Evolutionary conservation across 2,329 filamentous ascomycete genomes (phyloP).

Genomic region (Exophiala sideris): DNA sequence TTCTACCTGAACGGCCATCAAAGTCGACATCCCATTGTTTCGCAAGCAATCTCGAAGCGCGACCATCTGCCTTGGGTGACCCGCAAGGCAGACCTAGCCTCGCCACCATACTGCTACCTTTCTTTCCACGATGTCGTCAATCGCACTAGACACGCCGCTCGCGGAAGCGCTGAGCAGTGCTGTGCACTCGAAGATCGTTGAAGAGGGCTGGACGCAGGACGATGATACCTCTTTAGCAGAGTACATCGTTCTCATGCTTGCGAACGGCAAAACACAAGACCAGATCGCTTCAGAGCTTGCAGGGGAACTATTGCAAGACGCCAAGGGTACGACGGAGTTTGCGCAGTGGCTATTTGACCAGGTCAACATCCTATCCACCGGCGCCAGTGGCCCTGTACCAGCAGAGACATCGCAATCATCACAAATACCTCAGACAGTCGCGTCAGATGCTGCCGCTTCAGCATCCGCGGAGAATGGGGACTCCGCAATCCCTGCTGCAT

Average conservation of each 20-base stretch:
- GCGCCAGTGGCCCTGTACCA: slow-evolving; percentile 8
- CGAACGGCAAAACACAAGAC: slow-evolving; percentile 88
- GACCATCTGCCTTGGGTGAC: slow-evolving; percentile 5
- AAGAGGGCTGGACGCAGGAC: slow-evolving; percentile 86
- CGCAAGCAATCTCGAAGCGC: slow-evolving; percentile 12
- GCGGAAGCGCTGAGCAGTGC: slow-evolving; percentile 77
- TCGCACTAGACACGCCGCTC: slow-evolving; percentile 70
- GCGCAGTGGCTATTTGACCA: slow-evolving; percentile 91
- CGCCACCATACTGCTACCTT: background rate
- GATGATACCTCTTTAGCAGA: slow-evolving; percentile 82
- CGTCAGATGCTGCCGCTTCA: slow-evolving; percentile 30
- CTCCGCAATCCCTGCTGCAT: slow-evolving; percentile 24
- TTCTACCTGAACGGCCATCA: background rate
- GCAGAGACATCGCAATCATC: slow-evolving; percentile 37
- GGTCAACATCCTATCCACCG: slow-evolving; percentile 47
- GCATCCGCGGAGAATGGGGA: slow-evolving; percentile 55
- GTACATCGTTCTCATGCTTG: slow-evolving; percentile 96
- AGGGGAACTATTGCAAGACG: slow-evolving; percentile 82
- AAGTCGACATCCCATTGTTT: slow-evolving; percentile 5
- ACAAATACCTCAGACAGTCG: slow-evolving; percentile 62
- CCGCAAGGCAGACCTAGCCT: slow-evolving; percentile 8
- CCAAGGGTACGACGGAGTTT: slow-evolving; percentile 78
- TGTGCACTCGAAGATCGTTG: slow-evolving; percentile 86
- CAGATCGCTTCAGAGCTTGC: slow-evolving; percentile 86
- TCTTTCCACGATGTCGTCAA: slow-evolving; percentile 22